These are phyloP conservation scores for Backusella tuberculispora DNA, from an alignment of 192 early-diverging fungal genomes.

Conservation along the genomic window DNA sequence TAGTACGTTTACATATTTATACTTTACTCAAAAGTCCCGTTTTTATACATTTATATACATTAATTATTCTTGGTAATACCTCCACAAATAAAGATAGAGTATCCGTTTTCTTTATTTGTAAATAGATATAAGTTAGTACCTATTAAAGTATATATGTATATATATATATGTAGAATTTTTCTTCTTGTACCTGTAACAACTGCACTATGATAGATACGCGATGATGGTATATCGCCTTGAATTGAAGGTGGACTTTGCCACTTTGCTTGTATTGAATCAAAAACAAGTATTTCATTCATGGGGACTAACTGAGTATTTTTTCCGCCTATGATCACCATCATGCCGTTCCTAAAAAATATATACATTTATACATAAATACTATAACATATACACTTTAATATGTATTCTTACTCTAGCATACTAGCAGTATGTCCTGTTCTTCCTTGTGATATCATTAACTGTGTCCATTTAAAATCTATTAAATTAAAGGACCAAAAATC, in stretches of 20 bases:
- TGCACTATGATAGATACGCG: slow-evolving; percentile 10
- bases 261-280: background rate
- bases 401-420: background rate
- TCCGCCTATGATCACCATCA: slow-evolving; percentile 6
- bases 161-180: background rate
- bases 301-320: background rate
- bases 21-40: too few species aligned
- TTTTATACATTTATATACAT: background rate
- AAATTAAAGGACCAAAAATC: background rate
- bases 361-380: background rate
- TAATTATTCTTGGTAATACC: background rate
- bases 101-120: background rate
- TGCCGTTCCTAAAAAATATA: background rate
- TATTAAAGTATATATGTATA: slow-evolving; percentile 1
- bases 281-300: background rate
- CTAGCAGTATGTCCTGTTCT: background rate
- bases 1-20: background rate
- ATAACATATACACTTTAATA: background rate
- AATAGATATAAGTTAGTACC: background rate
- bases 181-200: background rate
- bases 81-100: slow-evolving; percentile 10
- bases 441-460: background rate
- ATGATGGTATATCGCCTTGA: background rate
- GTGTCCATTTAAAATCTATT: background rate
- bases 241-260: background rate